These are phyloP conservation scores for Penicillium aurantiogriseum DNA, from an alignment of 2,329 filamentous ascomycete genomes.

Conservation along the genomic window DNA sequence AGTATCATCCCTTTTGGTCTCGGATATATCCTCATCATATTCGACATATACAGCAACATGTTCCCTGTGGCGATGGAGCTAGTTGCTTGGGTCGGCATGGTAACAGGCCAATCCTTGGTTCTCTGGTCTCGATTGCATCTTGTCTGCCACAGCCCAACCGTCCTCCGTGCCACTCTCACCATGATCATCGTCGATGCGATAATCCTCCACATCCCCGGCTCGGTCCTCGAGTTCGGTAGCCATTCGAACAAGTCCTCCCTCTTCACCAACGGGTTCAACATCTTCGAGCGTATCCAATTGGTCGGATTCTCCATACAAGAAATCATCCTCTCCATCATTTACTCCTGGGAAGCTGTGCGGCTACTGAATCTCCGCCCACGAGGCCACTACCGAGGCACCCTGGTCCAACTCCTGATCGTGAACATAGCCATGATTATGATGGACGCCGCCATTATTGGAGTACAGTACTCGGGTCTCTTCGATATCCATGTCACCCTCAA, in stretches of 20 bases:
- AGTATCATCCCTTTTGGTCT: slow-evolving; percentile 47
- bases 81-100: slow-evolving; percentile 47
- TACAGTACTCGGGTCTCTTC: slow-evolving; percentile 44
- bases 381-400: slow-evolving; percentile 38
- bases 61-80: slow-evolving; percentile 42
- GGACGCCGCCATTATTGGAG: slow-evolving; percentile 43
- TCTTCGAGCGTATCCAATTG: slow-evolving; percentile 56
- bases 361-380: slow-evolving; percentile 47
- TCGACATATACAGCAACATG: slow-evolving; percentile 34
- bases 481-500: slow-evolving; percentile 47
- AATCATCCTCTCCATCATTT: slow-evolving; percentile 51
- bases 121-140: slow-evolving; percentile 51
- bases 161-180: slow-evolving; percentile 39
- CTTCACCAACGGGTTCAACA: slow-evolving; percentile 37
- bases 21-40: slow-evolving; percentile 49
- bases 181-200: slow-evolving; percentile 49
- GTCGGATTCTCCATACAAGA: slow-evolving; percentile 57
- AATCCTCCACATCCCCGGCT: slow-evolving; percentile 42
- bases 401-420: slow-evolving; percentile 49
- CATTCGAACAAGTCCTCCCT: slow-evolving; percentile 26
- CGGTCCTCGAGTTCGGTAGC: slow-evolving; percentile 43
- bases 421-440: slow-evolving; percentile 48
- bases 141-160: slow-evolving; percentile 36
- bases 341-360: slow-evolving; percentile 53
- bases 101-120: slow-evolving; percentile 50